Evolutionary conservation across 345 rosid genomes (phyloP).

Genomic region (Chamaenerion angustifolium): DNA sequence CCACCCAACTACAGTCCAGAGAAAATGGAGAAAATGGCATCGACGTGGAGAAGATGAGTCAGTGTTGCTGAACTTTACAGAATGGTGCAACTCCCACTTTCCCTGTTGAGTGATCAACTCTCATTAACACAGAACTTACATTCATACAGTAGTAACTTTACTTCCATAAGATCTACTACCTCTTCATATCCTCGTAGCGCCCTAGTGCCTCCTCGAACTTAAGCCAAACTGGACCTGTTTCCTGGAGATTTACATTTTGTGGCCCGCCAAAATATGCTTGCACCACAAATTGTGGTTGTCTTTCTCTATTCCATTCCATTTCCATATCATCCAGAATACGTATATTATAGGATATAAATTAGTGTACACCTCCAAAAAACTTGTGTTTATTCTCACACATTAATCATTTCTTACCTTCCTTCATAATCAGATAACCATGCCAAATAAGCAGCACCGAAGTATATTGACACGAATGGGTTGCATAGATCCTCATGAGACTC

Average conservation of each 20-base stretch:
- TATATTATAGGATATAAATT: neutral
- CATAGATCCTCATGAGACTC: conserved; percentile 52
- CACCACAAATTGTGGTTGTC: conserved; percentile 56
- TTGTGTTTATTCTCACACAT: neutral
- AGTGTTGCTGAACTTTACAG: conserved; percentile 16
- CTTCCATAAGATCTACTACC: conserved; percentile 16
- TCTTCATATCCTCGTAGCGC: conserved; percentile 42
- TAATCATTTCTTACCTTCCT: conserved; percentile 40
- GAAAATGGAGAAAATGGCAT: no score
- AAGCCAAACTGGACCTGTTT: conserved; percentile 50
- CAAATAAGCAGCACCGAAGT: conserved; percentile 77
- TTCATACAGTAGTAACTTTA: neutral
- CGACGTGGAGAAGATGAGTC: no score
- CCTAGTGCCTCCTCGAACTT: conserved; percentile 74
- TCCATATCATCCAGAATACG: neutral
- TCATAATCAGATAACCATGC: conserved; percentile 76
- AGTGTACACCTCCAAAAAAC: no score
- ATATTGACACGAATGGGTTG: conserved; percentile 80
- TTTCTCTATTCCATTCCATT: conserved; percentile 32
- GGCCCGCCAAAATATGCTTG: conserved; percentile 74
- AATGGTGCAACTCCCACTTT: conserved; percentile 44
- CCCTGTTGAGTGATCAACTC: conserved; percentile 18
- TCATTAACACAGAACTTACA: neutral
- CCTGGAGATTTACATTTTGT: conserved; percentile 40
- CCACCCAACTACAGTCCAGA: no score